A percentile compares a stretch with the other conserved stretches of the same genome.
phyloP scores from a whole-genome alignment of 768 basidiomycete species.

The Cystobasidium tubakii region DNA sequence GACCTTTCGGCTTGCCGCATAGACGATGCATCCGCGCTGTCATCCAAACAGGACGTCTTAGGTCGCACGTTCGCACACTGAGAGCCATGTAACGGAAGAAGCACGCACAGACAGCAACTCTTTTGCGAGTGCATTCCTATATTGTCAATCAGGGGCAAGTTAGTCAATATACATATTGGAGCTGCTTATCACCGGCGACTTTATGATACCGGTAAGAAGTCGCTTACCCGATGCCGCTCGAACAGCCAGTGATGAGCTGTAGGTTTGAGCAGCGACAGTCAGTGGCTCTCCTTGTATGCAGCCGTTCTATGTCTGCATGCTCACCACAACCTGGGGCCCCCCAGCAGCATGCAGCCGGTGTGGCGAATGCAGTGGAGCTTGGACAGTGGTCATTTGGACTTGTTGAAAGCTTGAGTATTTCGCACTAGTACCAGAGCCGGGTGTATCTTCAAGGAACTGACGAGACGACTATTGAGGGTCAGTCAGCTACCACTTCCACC shows the following conservation, averaged over 20 bases:
- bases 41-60: not conserved
- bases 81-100: not conserved
- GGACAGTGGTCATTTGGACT: not conserved
- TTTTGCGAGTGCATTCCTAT: not conserved
- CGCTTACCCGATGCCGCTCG: constrained; percentile 2
- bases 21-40: constrained; percentile 20
- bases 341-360: not conserved
- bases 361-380: not conserved
- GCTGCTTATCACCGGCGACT: not conserved
- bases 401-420: not conserved
- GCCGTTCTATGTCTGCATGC: not conserved
- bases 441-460: too few relatives aligned
- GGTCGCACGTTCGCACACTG: not conserved
- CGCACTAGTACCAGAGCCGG: too few relatives aligned
- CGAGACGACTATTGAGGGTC: too few relatives aligned
- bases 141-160: not conserved
- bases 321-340: not conserved
- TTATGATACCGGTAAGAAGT: not conserved
- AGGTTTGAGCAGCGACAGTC: not conserved
- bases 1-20: not conserved
- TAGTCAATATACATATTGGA: not conserved
- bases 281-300: too few relatives aligned
- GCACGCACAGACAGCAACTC: not conserved
- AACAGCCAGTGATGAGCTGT: constrained; percentile 32
- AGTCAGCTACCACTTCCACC: too few relatives aligned